A percentile compares a stretch with the other conserved stretches of the same genome.
These are phyloP conservation scores for Populus nigra DNA, from an alignment of 345 rosid genomes.

Conservation along the genomic window DNA sequence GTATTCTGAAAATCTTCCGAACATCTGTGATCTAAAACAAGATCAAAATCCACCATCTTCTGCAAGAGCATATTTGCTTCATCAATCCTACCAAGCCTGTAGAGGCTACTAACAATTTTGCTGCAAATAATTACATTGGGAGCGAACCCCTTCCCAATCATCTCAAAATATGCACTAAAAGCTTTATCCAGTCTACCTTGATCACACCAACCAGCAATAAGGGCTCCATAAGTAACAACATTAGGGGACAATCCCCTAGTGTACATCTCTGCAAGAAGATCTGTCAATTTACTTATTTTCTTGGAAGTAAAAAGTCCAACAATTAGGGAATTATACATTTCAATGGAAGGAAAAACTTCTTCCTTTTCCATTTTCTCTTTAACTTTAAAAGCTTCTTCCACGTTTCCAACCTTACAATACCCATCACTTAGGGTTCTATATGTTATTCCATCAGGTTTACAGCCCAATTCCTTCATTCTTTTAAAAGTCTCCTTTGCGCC, in stretches of 20 bases:
- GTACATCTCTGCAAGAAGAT: conserved; percentile 50
- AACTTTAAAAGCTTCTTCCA: conserved; percentile 59
- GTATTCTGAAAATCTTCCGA: conserved; percentile 29
- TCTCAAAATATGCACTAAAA: conserved; percentile 49
- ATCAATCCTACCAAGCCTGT: conserved; percentile 49
- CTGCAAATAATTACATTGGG: conserved; percentile 58
- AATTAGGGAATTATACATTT: conserved; percentile 62
- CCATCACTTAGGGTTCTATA: conserved; percentile 69
- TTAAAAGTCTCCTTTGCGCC: conserved; percentile 63
- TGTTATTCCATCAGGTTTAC: conserved; percentile 66
- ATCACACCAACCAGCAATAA: conserved; percentile 66
- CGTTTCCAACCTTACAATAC: conserved; percentile 63
- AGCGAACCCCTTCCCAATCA: conserved; percentile 55
- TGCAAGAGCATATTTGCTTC: conserved; percentile 64
- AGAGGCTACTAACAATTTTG: conserved; percentile 63
- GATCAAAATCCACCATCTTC: conserved; percentile 54
- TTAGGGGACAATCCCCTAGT: conserved; percentile 42
- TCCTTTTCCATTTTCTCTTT: conserved; percentile 47
- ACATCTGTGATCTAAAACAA: conserved; percentile 27
- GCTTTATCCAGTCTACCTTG: conserved; percentile 63
- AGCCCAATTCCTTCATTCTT: conserved; percentile 55
- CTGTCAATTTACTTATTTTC: conserved; percentile 33
- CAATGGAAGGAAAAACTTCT: conserved; percentile 49
- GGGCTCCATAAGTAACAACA: conserved; percentile 56
- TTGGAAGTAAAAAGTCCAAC: conserved; percentile 49